Percentiles rank a stretch among this genome's conserved stretches.
Evolutionary conservation across 306 rosid species (phyloP).

Genomic region (Castanea crenata): DNA sequence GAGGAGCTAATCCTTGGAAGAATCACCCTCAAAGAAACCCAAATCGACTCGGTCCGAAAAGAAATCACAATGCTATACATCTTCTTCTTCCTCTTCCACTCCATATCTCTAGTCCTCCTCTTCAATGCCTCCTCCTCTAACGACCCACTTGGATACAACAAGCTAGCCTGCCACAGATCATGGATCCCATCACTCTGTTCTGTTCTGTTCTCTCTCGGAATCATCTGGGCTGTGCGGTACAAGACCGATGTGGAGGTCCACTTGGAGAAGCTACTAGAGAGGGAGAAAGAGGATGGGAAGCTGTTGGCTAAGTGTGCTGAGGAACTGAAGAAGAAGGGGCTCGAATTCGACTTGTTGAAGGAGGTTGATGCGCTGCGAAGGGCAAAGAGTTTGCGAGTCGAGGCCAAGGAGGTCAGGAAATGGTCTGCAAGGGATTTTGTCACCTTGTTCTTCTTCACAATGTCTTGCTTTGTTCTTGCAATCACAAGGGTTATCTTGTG

Average conservation of each 20-base stretch:
- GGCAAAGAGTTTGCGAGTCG: slow-evolving; percentile 82
- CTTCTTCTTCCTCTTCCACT: slow-evolving; percentile 95
- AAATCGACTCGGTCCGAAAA: slow-evolving; percentile 64
- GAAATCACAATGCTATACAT: slow-evolving; percentile 79
- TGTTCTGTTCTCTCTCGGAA: slow-evolving; percentile 61
- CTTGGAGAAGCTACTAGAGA: slow-evolving; percentile 66
- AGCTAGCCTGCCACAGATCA: slow-evolving; percentile 50
- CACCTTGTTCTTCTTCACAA: slow-evolving; percentile 60
- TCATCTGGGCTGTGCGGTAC: slow-evolving; percentile 84
- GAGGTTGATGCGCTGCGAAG: slow-evolving; percentile 94
- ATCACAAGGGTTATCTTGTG: slow-evolving; percentile 75
- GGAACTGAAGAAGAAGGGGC: slow-evolving; percentile 82
- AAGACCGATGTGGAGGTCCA: slow-evolving; percentile 82
- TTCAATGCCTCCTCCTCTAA: slow-evolving; percentile 52
- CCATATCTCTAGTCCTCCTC: slow-evolving; percentile 70
- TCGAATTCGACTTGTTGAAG: slow-evolving; percentile 84
- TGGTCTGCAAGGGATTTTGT: slow-evolving; percentile 89
- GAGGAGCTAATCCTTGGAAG: slow-evolving; percentile 77
- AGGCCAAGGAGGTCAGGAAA: slow-evolving; percentile 57
- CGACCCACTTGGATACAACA: slow-evolving; percentile 7
- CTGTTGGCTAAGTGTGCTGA: slow-evolving; percentile 71
- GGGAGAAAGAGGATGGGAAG: slow-evolving; percentile 81
- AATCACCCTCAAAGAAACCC: slow-evolving; percentile 71
- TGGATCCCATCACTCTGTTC: slow-evolving; percentile 91
- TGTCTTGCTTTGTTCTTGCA: slow-evolving; percentile 69